Evolutionary conservation across 1,139 yeast species (phyloP), one percentile per base, ranked within the genome.

Genomic region (Magnusiomyces suaveolens): DNA sequence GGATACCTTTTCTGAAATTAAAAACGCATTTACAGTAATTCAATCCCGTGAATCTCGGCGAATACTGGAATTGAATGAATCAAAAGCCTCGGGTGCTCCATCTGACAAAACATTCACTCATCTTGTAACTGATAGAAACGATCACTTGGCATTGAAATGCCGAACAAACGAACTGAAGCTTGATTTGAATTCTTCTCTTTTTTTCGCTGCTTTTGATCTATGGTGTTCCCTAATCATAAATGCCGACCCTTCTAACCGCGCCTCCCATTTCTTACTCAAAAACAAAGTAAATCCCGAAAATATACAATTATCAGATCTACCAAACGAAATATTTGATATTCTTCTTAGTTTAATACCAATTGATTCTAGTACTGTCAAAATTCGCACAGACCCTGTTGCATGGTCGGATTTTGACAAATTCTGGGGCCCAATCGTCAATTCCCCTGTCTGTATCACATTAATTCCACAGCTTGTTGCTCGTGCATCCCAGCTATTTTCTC

Each of bases 401-500:
- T 48, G 51, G 54, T 8, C 24, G 4, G 18, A 16, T 6, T 52
- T 52, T 44, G 49, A 49, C 33, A 38, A 32, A n/a, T 52, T 48
- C 25, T 52, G 55, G 55, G 36, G n/a, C 21, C 46, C 47, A 32
- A 33, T 52, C 4, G 46, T 51, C 18, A 23, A 38, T 25, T 48
- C 55, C 2, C 52, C 50, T 16, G 8, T 49, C 18, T 41, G 36
- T 8, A 14, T 50, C 25, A 43, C 43, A 16, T 32, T 44, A 6
- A 46, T 47, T 14, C 55, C 55, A 24, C 50, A 52, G 38, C 50
- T 52, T 4, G 20, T 52, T 4, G 29, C 21, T 25, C 46, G 50
- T 12, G 50, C 41, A 12, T 32, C 50, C 12, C 50, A 33, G 26
- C 24, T 47, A n/a, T 33, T 20, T 21, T 47, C 50, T 20, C 41